These are phyloP conservation scores for Pichia cactophila DNA, from an alignment of 1,139 yeast genomes.

Conservation along the genomic window DNA sequence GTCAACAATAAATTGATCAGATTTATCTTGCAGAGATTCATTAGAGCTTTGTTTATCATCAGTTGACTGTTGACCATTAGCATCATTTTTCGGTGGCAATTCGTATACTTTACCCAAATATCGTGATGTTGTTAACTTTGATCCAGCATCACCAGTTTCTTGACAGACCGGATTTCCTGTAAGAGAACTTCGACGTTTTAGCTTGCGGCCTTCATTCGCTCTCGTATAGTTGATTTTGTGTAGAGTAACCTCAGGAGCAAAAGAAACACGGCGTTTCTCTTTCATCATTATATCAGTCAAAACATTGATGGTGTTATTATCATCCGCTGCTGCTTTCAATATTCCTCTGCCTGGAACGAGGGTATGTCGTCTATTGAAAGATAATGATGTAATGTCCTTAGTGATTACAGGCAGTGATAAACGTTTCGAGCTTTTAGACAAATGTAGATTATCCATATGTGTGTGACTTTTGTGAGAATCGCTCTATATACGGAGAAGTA, in stretches of 20 bases:
- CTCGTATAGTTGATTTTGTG: slow-evolving; percentile 40
- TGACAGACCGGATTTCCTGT: neutral
- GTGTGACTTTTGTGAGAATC: neutral
- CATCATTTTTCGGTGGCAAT: neutral
- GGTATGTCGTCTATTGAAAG: slow-evolving; percentile 30
- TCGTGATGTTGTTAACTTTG: slow-evolving; percentile 6
- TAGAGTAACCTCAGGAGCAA: slow-evolving; percentile 70
- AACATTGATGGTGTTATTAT: slow-evolving; percentile 28
- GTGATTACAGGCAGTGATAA: slow-evolving; percentile 6
- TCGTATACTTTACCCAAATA: slow-evolving; percentile 7
- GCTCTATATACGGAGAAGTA: neutral
- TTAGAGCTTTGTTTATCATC: neutral
- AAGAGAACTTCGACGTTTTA: slow-evolving; percentile 7
- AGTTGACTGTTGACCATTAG: too few species aligned
- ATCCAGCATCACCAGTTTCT: neutral
- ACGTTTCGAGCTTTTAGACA: neutral
- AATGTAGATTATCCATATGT: neutral
- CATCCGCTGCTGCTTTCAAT: slow-evolving; percentile 26
- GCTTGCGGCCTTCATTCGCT: slow-evolving; percentile 5
- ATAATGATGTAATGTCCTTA: neutral
- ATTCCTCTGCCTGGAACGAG: slow-evolving; percentile 31
- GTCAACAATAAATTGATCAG: slow-evolving; percentile 8
- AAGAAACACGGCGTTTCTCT: slow-evolving; percentile 51
- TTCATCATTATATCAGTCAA: slow-evolving; percentile 18
- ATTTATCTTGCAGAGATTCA: neutral